Percentiles rank a stretch among this genome's conserved stretches.
These are phyloP conservation scores for Cystobasidium slooffiae DNA, from an alignment of 1,284 basidiomycete species.

Conservation along the genomic window DNA sequence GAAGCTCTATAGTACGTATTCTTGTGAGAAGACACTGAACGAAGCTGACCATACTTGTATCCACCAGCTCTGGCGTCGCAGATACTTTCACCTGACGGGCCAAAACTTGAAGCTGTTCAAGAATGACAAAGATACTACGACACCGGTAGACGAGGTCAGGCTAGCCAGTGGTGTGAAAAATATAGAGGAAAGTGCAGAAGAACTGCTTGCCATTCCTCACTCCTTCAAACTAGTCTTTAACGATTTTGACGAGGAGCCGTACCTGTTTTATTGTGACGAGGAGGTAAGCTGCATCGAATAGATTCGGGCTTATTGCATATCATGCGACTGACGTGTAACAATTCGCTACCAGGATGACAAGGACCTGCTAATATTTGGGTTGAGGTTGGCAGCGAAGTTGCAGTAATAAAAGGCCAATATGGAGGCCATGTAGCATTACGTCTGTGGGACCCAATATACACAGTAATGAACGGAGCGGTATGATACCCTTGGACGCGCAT, in stretches of 20 bases:
- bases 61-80: constrained; percentile 36
- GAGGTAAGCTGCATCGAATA: constrained; percentile 10
- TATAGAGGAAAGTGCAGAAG: constrained; percentile 26
- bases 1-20: constrained; percentile 35
- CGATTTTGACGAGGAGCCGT: constrained; percentile 39
- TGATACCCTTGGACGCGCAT: too few species aligned
- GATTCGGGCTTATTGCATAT: background rate
- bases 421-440: constrained; percentile 12
- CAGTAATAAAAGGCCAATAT: constrained; percentile 6
- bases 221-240: constrained; percentile 42
- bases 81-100: constrained; percentile 31
- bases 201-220: constrained; percentile 38
- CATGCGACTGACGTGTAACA: background rate
- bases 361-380: constrained; percentile 22
- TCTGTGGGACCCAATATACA: background rate
- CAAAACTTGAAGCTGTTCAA: constrained; percentile 31
- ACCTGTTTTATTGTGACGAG: constrained; percentile 44
- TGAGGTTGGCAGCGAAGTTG: constrained; percentile 22
- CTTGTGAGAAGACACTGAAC: background rate
- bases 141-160: constrained; percentile 25
- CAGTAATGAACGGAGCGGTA: too few species aligned
- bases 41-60: background rate
- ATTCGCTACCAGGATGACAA: constrained; percentile 29
- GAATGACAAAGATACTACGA: constrained; percentile 18
- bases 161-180: constrained; percentile 15